Evolutionary conservation across 164 flowering plant genomes (phyloP).

Genomic region (Macadamia tetraphylla): DNA sequence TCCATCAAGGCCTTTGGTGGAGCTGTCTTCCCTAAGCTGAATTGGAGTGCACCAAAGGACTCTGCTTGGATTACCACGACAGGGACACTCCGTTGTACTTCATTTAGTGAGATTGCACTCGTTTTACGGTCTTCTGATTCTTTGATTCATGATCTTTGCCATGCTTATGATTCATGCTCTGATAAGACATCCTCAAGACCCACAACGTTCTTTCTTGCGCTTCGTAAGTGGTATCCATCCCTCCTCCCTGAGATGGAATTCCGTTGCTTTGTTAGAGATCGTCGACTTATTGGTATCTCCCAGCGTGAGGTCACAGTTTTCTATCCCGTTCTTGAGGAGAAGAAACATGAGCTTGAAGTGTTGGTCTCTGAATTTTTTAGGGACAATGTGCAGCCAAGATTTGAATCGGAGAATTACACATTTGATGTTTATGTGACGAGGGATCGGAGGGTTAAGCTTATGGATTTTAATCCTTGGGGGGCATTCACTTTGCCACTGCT

Average conservation of each 20-base stretch:
- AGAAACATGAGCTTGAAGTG: constrained; percentile 31
- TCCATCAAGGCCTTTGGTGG: constrained; percentile 75
- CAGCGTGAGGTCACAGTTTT: constrained; percentile 84
- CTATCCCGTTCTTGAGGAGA: constrained; percentile 60
- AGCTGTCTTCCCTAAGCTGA: constrained; percentile 81
- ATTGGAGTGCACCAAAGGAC: constrained; percentile 96
- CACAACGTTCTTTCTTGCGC: constrained; percentile 58
- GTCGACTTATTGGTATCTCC: constrained; percentile 57
- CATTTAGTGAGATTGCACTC: constrained; percentile 75
- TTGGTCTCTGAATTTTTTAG: constrained; percentile 44
- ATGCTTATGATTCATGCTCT: constrained; percentile 77
- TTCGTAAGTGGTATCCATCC: constrained; percentile 78
- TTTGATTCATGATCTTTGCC: constrained; percentile 67
- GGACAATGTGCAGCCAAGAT: constrained; percentile 35
- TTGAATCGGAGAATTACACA: constrained; percentile 62
- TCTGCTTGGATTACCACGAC: constrained; percentile 82
- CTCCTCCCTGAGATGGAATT: constrained; percentile 82
- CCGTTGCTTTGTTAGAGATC: constrained; percentile 63
- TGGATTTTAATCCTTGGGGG: constrained; percentile 92
- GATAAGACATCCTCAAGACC: constrained; percentile 56
- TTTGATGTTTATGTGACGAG: constrained; percentile 78
- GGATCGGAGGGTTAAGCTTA: constrained; percentile 56
- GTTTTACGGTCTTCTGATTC: constrained; percentile 74
- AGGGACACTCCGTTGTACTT: constrained; percentile 61
- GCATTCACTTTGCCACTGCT: constrained; percentile 70